Conservation (phyloP, 768 basidiomycete species). For the Exsudoporus frostii region DNA sequence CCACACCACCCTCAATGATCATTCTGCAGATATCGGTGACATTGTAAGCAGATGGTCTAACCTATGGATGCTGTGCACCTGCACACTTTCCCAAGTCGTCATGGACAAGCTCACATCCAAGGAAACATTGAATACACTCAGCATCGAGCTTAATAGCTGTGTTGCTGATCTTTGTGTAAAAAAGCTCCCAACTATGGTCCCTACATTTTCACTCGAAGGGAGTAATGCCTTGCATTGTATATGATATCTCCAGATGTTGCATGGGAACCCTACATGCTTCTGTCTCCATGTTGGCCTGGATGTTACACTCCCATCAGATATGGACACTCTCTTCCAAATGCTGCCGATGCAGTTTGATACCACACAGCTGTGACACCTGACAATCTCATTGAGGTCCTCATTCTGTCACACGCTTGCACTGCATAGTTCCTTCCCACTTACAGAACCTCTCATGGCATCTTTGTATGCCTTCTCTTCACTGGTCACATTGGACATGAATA, state of each 20-base stretch:
- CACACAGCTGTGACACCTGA: neutral
- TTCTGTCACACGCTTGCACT: neutral
- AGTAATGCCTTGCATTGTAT: constrained; percentile 6
- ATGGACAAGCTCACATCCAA: constrained; percentile 8
- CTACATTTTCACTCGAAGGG: constrained; percentile 8
- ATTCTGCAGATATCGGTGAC: constrained; percentile 6
- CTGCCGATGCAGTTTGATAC: constrained; percentile 5
- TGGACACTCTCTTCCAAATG: constrained; percentile 7
- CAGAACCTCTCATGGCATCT: neutral
- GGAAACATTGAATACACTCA: constrained; percentile 6
- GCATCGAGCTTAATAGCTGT: constrained; percentile 6
- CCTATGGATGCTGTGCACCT: constrained; percentile 3
- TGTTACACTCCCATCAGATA: neutral
- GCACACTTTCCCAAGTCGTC: constrained; percentile 8
- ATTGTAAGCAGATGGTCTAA: constrained; percentile 9
- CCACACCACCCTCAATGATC: constrained; percentile 6
- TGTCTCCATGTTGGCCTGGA: constrained; percentile 1
- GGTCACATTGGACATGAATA: constrained; percentile 5
- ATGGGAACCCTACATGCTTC: neutral
- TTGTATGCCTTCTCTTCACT: constrained; percentile 8
- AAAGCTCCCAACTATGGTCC: constrained; percentile 4
- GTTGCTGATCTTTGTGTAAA: neutral
- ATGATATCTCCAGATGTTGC: constrained; percentile 8
- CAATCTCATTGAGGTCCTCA: constrained; percentile 7
- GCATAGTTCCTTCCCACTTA: constrained; percentile 1